phyloP scores from a whole-genome alignment of 176 grass and related monocot genomes.

The Juncus inflexus region DNA sequence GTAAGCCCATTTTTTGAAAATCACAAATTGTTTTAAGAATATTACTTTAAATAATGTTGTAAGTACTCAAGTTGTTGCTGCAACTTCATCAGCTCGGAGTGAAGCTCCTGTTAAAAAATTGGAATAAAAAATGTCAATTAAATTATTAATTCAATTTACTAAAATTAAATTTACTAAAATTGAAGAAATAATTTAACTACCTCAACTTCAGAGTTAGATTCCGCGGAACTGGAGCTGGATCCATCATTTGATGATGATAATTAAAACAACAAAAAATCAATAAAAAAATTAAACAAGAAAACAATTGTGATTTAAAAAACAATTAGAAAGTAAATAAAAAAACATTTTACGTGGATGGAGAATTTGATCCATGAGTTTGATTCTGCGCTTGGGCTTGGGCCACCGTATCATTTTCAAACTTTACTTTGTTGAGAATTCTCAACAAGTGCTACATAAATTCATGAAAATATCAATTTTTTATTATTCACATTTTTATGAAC shows the following conservation, averaged over 20 bases:
- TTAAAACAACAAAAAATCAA: not conserved
- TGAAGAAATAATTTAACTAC: conserved; percentile 5
- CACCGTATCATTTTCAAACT: conserved; percentile 20
- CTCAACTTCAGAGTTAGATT: conserved; percentile 25
- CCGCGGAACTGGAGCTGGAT: conserved; percentile 22
- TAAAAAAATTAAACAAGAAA: not conserved
- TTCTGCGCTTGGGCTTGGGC: conserved; percentile 14
- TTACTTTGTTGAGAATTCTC: conserved; percentile 11
- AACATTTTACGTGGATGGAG: conserved; percentile 13
- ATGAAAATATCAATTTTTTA: not conserved
- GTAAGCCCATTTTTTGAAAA: too few species aligned
- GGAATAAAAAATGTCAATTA: not conserved
- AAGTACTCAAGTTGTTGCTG: conserved; percentile 9
- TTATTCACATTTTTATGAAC: not conserved
- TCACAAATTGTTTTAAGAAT: not conserved
- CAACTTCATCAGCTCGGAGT: conserved; percentile 2
- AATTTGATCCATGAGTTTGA: too few species aligned
- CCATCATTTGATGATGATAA: not conserved
- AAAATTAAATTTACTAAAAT: too few species aligned
- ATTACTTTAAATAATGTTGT: conserved; percentile 17
- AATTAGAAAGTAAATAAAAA: too few species aligned
- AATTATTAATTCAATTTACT: too few species aligned
- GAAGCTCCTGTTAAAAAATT: conserved; percentile 15
- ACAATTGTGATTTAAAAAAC: not conserved
- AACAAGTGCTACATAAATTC: conserved; percentile 9